Evolutionary conservation across 352 stramenopile genomes (phyloP), one percentile per base, ranked within the genome.

Genomic region (Globisporangium perplexum): DNA sequence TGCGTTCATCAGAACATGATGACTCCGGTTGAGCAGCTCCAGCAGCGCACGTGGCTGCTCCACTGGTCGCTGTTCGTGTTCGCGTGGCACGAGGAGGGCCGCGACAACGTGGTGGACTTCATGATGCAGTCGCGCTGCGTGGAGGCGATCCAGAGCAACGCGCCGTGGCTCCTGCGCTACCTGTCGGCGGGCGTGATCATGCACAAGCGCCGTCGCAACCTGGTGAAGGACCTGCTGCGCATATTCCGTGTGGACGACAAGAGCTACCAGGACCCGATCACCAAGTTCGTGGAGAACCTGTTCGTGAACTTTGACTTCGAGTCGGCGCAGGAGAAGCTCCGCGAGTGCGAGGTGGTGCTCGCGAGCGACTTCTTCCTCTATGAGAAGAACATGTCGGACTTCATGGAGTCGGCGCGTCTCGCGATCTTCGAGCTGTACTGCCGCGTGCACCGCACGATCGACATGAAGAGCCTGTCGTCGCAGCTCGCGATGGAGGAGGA

Each of bases 391-490:
- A 96, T 98, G 68, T 93, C 80, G n/a, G 91, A 96, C 60, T 99
- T 99, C 59, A 98, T 99, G 95, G 96, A 99, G 70, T 87, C 96
- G 36, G 96, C 96, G 17, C 82, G 96, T 23, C 83, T 98, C 17
- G 96, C 98, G 74, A 98, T 99, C 56, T 99, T 99, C 69, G 97
- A 99, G 74, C 98, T 98, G 63, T 99, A 99, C 78, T 99, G 96
- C 76, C 86, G 96, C 51, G 98, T 99, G 65, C 96, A 99, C 83
- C 86, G 97, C 68, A 99, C 98, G 72, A 98, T 99, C 72, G 96
- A 99, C 81, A 97, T 99, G 66, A 88, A 88, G 56, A 95, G 93
- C 63, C 80, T 99, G 59, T 97, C 95, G 43, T 87, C 94, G 28
- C 98, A 98, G 80, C 80, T 99, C 55, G 94, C 90, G 36, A 99